Base-by-base conservation (phyloP, 768 basidiomycete genomes). In the Gymnopilus dilepis region DNA sequence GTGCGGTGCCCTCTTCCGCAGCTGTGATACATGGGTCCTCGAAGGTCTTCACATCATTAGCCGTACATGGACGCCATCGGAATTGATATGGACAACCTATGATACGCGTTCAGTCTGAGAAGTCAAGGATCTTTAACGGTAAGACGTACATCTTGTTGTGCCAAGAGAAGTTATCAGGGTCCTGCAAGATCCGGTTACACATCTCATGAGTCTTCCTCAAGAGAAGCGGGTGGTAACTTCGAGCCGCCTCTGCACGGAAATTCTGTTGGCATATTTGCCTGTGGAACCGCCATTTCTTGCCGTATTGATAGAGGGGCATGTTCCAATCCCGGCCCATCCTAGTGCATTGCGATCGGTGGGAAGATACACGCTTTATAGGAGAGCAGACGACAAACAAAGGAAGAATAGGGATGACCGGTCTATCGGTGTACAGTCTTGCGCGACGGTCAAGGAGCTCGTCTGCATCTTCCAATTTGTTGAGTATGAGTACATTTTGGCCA, bases 341-440 rank as follows among this genome's bases (percentile, higher is more conserved):
- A 34, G 50, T 15, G 12, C 21, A 51, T 37, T 21, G 21, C 3
- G 41, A 22, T 3, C 13, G 30, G 31, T 19, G 17, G 3, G 6
- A 4, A n/a, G 15, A 11, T n/a, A 24, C n/a, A 17, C 4, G 21
- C n/a, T n/a, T n/a, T n/a, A n/a, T n/a, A 9, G 24, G 7, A 12
- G 19, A 5, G 26, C 43, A 30, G 24, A 26, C 22, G 11, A 12
- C 61, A 42, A 42, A 64, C 67, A 66, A 21, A 11, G 50, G 50
- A 6, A 59, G 7, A 1, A 69, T 62, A n/a, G 68, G 65, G 26
- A 61, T 60, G 1, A 76, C 74, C 19, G 82, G 84, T 5, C 82
- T 73, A 60, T 77, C 80, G 22, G 80, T 81, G 52, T 83, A 82
- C 31, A 78, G 77, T 1, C 77, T 73, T 0, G 80, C 78, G 19